A percentile compares a stretch with the other conserved stretches of the same genome.
Conservation (phyloP, 2,329 filamentous ascomycete species). For the Talaromyces sp. region DNA sequence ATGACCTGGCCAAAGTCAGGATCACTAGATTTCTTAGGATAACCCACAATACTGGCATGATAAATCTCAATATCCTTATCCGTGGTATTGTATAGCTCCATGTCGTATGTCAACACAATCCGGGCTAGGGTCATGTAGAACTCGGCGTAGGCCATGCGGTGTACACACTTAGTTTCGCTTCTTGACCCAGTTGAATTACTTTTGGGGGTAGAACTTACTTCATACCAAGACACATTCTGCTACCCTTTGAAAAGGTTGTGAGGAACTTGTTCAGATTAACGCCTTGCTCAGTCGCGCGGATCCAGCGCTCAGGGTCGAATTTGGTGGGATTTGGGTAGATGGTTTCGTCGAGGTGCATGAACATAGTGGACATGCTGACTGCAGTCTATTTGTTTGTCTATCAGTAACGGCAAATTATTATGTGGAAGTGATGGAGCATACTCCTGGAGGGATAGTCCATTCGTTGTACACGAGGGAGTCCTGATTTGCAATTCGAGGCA, state of each 20-base stretch:
- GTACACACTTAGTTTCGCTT: no score
- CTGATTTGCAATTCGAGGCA: constrained; percentile 2
- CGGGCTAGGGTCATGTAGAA: constrained; percentile 1
- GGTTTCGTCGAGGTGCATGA: constrained; percentile 27
- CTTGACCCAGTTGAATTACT: no score
- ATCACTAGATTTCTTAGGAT: not conserved
- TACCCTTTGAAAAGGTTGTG: constrained; percentile 8
- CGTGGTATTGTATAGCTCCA: constrained; percentile 8
- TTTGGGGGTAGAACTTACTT: not conserved
- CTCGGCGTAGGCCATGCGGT: constrained; percentile 9
- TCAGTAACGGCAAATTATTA: not conserved
- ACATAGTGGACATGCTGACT: constrained; percentile 24
- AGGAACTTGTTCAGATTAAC: not conserved
- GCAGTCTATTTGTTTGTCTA: not conserved
- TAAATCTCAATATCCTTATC: constrained; percentile 5
- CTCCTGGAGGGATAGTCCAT: constrained; percentile 7
- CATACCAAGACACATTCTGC: not conserved
- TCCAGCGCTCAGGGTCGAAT: constrained; percentile 34
- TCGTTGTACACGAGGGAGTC: not conserved
- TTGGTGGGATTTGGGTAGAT: constrained; percentile 29
- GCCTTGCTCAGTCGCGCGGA: not conserved
- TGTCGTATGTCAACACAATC: constrained; percentile 4
- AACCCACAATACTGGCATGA: not conserved
- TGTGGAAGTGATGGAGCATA: not conserved
- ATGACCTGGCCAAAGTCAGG: not conserved